These are phyloP conservation scores for Tetrapisispora pingtungensis DNA, from an alignment of 805 yeast genomes.

Conservation along the genomic window DNA sequence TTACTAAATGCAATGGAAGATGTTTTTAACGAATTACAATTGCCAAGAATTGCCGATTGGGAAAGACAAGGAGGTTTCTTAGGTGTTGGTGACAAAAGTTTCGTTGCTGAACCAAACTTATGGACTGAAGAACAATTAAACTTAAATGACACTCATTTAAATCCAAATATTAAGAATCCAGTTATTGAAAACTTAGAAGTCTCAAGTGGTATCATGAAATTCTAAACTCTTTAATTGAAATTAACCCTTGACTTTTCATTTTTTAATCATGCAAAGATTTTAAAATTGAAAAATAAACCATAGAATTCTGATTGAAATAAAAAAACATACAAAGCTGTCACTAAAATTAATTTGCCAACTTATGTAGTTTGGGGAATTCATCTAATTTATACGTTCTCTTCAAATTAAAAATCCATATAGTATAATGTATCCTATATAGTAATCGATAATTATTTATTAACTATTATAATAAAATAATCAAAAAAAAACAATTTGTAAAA, in stretches of 20 bases:
- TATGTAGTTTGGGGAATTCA: too few relatives aligned
- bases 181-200: conserved; percentile 53
- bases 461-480: too few relatives aligned
- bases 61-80: conserved; percentile 74
- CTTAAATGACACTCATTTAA: conserved; percentile 52
- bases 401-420: neutral
- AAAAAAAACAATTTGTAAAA: too few relatives aligned
- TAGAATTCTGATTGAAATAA: too few relatives aligned
- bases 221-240: neutral
- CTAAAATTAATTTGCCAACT: too few relatives aligned
- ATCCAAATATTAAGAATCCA: conserved; percentile 58
- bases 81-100: conserved; percentile 64
- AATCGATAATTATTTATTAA: too few relatives aligned
- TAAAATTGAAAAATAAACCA: too few relatives aligned
- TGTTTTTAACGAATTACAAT: conserved; percentile 63
- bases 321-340: too few relatives aligned
- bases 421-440: too few relatives aligned
- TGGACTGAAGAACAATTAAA: conserved; percentile 81
- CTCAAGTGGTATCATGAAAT: conserved; percentile 46
- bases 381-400: too few relatives aligned
- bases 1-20: conserved; percentile 71
- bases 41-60: conserved; percentile 75
- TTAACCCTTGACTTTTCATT: too few relatives aligned
- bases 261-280: too few relatives aligned
- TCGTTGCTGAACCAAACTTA: conserved; percentile 46